Conservation (phyloP, 2,329 filamentous ascomycete genomes). For the Onygenales sp. region DNA sequence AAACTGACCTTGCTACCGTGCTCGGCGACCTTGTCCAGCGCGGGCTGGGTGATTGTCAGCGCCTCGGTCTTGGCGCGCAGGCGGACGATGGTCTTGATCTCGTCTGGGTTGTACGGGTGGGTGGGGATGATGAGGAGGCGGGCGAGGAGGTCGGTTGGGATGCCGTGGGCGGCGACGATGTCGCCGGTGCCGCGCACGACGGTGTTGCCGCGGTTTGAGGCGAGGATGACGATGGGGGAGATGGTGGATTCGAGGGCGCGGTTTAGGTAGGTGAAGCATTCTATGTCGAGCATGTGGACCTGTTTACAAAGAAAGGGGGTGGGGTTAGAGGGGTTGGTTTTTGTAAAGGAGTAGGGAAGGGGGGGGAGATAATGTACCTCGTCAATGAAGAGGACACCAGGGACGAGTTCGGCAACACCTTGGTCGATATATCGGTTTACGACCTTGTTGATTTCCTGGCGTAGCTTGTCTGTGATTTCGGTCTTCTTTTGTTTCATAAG, state of each 20-base stretch:
- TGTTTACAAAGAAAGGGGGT: constrained; percentile 28
- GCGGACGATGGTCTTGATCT: constrained; percentile 87
- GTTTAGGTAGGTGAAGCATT: constrained; percentile 98
- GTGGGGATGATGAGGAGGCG: constrained; percentile 95
- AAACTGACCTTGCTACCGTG: constrained; percentile 84
- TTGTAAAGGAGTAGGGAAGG: constrained; percentile 4
- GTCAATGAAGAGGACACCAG: constrained; percentile 95
- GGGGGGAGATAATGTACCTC: constrained; percentile 52
- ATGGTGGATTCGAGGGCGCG: constrained; percentile 92
- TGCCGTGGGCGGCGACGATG: constrained; percentile 78
- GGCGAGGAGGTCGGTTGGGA: constrained; percentile 86
- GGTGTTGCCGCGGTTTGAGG: constrained; percentile 90
- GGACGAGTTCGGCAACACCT: constrained; percentile 94
- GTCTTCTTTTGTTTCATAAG: constrained; percentile 99
- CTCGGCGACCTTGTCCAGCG: constrained; percentile 76
- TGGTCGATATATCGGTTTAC: constrained; percentile 99
- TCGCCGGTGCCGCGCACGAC: constrained; percentile 78
- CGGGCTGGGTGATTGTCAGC: constrained; percentile 68
- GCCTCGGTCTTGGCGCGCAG: constrained; percentile 75
- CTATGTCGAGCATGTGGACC: constrained; percentile 99
- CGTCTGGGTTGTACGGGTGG: constrained; percentile 73
- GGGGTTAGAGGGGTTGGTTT: constrained; percentile 8
- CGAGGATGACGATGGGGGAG: constrained; percentile 92
- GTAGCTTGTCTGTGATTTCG: constrained; percentile 95
- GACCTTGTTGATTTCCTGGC: constrained; percentile 96